Percentiles rank a stretch among this genome's conserved stretches.
Conservation (phyloP, 805 yeast genomes). For the Wickerhamiella qilinensis region DNA sequence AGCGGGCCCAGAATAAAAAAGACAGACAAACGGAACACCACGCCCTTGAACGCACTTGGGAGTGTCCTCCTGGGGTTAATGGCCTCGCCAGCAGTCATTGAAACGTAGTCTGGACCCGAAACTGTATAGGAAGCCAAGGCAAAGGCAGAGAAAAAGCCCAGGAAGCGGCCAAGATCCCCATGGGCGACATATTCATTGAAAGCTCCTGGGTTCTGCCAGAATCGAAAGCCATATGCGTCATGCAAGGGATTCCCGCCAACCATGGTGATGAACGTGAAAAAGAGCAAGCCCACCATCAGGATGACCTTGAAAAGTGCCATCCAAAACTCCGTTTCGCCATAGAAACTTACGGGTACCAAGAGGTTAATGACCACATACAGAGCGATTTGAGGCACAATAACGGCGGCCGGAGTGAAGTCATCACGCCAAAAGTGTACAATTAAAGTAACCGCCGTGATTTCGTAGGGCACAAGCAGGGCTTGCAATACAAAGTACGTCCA, state of each 20-base stretch:
- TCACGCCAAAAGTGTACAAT: conserved; percentile 70
- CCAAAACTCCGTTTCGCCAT: conserved; percentile 77
- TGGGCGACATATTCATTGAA: conserved; percentile 55
- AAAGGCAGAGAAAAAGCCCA: conserved; percentile 56
- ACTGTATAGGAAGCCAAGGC: conserved; percentile 62
- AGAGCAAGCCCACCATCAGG: conserved; percentile 55
- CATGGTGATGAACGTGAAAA: conserved; percentile 69
- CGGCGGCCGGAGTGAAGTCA: conserved; percentile 56
- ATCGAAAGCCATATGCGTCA: conserved; percentile 44
- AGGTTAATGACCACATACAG: conserved; percentile 49
- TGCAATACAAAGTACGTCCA: conserved; percentile 69
- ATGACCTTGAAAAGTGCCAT: conserved; percentile 57
- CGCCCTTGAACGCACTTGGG: conserved; percentile 67
- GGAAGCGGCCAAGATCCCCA: conserved; percentile 48
- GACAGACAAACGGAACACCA: conserved; percentile 48
- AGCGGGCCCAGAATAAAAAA: conserved; percentile 61
- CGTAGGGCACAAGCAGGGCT: conserved; percentile 68
- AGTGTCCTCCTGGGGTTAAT: conserved; percentile 52
- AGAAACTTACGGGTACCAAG: conserved; percentile 48
- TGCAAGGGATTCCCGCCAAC: conserved; percentile 71
- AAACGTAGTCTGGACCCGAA: conserved; percentile 75
- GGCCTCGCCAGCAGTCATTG: conserved; percentile 77
- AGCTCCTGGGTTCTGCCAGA: conserved; percentile 39
- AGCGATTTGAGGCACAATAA: conserved; percentile 47
- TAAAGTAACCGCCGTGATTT: conserved; percentile 64